These are phyloP conservation scores for Candida incommunis DNA, from an alignment of 805 yeast species.

Conservation along the genomic window DNA sequence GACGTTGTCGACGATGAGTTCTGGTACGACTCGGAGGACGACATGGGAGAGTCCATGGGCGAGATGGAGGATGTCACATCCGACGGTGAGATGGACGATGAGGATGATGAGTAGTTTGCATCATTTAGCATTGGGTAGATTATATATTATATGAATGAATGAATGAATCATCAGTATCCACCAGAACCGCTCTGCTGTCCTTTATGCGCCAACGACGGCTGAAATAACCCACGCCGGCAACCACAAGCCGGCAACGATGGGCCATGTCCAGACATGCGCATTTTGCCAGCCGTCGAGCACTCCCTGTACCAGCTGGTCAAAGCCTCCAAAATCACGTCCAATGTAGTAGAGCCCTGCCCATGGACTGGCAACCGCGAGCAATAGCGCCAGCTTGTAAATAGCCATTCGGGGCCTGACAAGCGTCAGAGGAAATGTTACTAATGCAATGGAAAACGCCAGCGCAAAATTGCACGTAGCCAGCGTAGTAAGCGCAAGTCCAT, in stretches of 20 bases:
- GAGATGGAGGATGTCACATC: conserved; percentile 25
- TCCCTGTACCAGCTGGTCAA: conserved; percentile 32
- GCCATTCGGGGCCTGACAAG: conserved; percentile 30
- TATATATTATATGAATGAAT: background rate
- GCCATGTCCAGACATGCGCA: conserved; percentile 79
- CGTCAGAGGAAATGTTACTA: conserved; percentile 63
- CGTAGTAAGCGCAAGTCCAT: conserved; percentile 58
- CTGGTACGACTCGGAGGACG: conserved; percentile 69
- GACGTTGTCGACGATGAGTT: conserved; percentile 67
- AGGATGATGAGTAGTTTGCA: conserved; percentile 16
- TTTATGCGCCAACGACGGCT: background rate
- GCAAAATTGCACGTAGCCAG: conserved; percentile 75
- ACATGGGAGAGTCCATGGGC: conserved; percentile 33
- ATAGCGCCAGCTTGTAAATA: conserved; percentile 12
- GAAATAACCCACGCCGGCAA: conserved; percentile 59
- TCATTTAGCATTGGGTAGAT: background rate
- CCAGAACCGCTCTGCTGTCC: too few relatives aligned
- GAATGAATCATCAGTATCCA: too few relatives aligned
- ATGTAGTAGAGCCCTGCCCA: conserved; percentile 23
- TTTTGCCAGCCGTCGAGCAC: conserved; percentile 52
- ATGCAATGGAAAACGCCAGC: conserved; percentile 56
- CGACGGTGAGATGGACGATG: conserved; percentile 33
- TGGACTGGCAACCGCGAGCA: conserved; percentile 30
- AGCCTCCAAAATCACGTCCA: conserved; percentile 21
- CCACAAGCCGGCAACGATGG: conserved; percentile 62